Conservation (phyloP, 306 rosid species). For the Vigna trinervia region DNA sequence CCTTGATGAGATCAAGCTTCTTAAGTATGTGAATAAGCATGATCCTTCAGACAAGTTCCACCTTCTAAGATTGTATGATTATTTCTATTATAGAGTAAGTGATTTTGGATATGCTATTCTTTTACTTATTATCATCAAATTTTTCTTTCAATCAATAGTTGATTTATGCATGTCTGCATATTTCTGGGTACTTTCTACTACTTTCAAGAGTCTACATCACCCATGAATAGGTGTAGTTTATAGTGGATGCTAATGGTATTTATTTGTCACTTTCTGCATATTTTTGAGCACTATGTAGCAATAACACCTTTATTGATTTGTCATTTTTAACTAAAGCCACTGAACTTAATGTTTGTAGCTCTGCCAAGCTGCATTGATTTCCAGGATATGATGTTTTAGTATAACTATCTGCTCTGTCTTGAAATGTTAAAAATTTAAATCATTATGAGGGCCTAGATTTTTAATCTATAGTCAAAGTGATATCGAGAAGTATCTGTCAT, state of each 20-base stretch:
- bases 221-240: slow-evolving; percentile 1
- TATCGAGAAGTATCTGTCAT: slow-evolving; percentile 27
- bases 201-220: neutral
- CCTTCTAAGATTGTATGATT: slow-evolving; percentile 94
- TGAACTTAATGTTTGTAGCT: slow-evolving; percentile 23
- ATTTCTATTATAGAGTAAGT: slow-evolving; percentile 95
- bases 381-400: slow-evolving; percentile 44
- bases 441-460: slow-evolving; percentile 11
- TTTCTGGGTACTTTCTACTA: neutral
- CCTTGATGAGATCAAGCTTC: slow-evolving; percentile 99
- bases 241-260: neutral
- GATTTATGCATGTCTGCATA: slow-evolving; percentile 27
- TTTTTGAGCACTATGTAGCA: neutral
- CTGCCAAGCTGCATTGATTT: slow-evolving; percentile 25
- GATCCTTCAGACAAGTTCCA: slow-evolving; percentile 97
- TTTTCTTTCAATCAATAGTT: slow-evolving; percentile 30
- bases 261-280: neutral
- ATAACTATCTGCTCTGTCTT: neutral
- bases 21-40: slow-evolving; percentile 95
- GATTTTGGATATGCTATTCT: slow-evolving; percentile 32
- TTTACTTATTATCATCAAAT: slow-evolving; percentile 23
- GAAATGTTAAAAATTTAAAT: slow-evolving; percentile 23
- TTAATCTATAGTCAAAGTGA: slow-evolving; percentile 13
- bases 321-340: slow-evolving; percentile 1
- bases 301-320: neutral